Evolutionary conservation across 495 filamentous ascomycete species (phyloP), one percentile per base, ranked within the genome.

Genomic region (Oidiodendron maius): DNA sequence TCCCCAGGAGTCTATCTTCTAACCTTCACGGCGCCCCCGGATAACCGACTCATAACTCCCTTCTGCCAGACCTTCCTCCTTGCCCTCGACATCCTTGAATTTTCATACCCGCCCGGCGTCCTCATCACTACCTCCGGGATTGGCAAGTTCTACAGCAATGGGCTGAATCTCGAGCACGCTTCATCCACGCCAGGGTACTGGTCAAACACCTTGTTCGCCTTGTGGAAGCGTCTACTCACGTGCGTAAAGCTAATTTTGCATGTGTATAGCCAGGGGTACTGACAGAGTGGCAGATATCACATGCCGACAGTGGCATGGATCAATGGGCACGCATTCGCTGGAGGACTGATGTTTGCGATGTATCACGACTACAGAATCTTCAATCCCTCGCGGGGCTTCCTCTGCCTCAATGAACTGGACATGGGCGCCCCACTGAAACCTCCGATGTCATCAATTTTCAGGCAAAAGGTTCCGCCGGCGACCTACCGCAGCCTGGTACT

Each of bases 251-350:
- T 16, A 15, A 50, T 9, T 34, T n/a, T 44, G 1, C 13, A 3
- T 8, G 25, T 3, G 15, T 38, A 10, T 40, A 38, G 5, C 26
- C 26, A 30, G 5, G 12, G 26, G 12, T 30, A 36, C 21, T 21
- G 13, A 17, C 47, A 30, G 36, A 22, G 22, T 40, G 4, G 17
- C 26, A 82, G 76, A 46, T 89, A 83, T 60, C 84, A 85, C 23
- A 90, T 90, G 86, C 87, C 87, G n/a, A 91, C 86, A 0, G 62
- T 91, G 39, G 79, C 83, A 12, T 67, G 89, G 1, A 40, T 91
- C 25, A 88, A 88, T 46, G 87, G 87, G n/a, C 87, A 91, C 61
- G 81, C 81, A 42, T 91, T 90, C 61, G 87, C 87, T 13, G 87
- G 75, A 28, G 87, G 84, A 24, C 66, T 89, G 51, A 89, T 91